Percentiles rank a stretch among this genome's conserved stretches.
Evolutionary conservation across 225 moss, liverwort and hornwort genomes (phyloP).

Genomic region (Anthoceros angustus): DNA sequence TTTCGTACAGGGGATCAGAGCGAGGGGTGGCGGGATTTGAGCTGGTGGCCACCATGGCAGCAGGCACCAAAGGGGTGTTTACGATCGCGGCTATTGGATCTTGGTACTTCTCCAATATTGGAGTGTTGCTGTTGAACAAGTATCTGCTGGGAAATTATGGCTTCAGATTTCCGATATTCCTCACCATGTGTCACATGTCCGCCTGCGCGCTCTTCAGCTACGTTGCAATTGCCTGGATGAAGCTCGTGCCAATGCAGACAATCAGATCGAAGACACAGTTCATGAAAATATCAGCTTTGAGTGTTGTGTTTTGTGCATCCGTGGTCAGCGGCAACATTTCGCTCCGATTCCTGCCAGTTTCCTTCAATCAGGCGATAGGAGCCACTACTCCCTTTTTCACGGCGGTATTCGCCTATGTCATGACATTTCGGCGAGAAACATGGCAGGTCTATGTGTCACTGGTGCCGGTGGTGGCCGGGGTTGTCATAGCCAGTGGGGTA

Average conservation of each 20-base stretch:
- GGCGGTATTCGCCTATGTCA: conserved; percentile 75
- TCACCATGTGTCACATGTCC: conserved; percentile 98
- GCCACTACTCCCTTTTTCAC: conserved; percentile 99
- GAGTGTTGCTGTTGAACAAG: conserved; percentile 87
- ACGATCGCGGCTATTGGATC: conserved; percentile 72
- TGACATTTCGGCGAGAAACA: conserved; percentile 82
- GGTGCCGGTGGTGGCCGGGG: conserved; percentile 79
- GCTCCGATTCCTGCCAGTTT: conserved; percentile 70
- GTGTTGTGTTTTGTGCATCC: conserved; percentile 79
- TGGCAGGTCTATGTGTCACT: conserved; percentile 74
- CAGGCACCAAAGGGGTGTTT: conserved; percentile 24
- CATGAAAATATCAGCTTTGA: conserved; percentile 78
- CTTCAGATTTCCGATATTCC: conserved; percentile 90
- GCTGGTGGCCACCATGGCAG: background rate
- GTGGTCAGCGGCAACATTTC: conserved; percentile 97
- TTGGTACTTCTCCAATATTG: conserved; percentile 99
- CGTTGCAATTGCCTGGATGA: conserved; percentile 92
- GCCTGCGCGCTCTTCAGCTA: conserved; percentile 94
- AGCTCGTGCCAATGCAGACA: conserved; percentile 91
- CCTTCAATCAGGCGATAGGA: conserved; percentile 96
- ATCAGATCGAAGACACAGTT: conserved; percentile 93
- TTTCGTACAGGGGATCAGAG: background rate
- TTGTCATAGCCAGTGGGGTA: conserved; percentile 86
- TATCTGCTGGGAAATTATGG: conserved; percentile 94
- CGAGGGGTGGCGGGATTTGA: background rate